Base-by-base conservation (phyloP, 2,329 filamentous ascomycete species). In the Pseudopyricularia javanii region DNA sequence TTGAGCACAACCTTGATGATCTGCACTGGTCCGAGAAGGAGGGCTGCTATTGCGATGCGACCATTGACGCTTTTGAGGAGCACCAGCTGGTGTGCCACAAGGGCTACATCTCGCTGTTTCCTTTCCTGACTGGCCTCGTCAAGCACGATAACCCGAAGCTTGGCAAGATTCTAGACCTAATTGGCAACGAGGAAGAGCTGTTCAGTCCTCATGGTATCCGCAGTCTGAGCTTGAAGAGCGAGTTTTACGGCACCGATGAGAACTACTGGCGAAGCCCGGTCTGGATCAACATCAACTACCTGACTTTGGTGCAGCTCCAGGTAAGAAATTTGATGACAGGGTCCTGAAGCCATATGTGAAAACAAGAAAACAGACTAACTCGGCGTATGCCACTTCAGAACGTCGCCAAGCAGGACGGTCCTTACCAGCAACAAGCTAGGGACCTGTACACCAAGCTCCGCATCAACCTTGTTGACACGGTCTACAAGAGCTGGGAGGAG, bases 221-320 rank as follows among this genome's bases (percentile, higher is more conserved):
- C 56, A 95, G 90, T 68, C 68, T 98, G 66, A 95, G 90, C 70
- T 86, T 85, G 70, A 81, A 82, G 61, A 86, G 91, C 62, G 75
- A 85, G 62, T 80, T 89, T 56, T 97, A 96, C 66, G 89, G 85
- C 40, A 95, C 90, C 0, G 88, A 76, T 2, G 93, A 98, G 72
- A 96, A 98, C 68, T 98, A 98, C 73, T 98, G 93, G 91, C 80
- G 90, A 56, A 87, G 88, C 58, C 90, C 93, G 0, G 79, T 97
- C 24, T 97, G 91, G 91, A 86, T 97, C 63, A 93, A 93, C 64
- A 90, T 97, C 59, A 97, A 97, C 70, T 97, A 95, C 67, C 74
- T 97, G 60, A 83, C 87, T 50, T 71, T 96, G 51, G 80, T 83
- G 59, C 83, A 88, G 63, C 80, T 97, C 30, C 75, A 84, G 59